Conservation (phyloP, 352 stramenopile species). For the Aphanomyces stellatus region DNA sequence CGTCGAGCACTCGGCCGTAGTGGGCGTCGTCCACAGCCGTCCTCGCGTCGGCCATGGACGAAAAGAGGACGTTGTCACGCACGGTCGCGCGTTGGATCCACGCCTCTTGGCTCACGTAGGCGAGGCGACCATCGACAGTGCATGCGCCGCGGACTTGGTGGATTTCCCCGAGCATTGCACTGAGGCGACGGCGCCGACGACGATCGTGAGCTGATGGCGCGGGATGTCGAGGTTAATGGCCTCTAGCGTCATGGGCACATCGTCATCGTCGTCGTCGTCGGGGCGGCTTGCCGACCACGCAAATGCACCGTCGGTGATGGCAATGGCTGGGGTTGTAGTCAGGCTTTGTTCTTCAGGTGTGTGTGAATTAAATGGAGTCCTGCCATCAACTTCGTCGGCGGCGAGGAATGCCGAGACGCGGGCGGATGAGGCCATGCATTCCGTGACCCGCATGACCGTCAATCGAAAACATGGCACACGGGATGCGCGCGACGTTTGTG, state of each 20-base stretch:
- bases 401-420: slow-evolving; percentile 28
- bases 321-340: no score
- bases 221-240: slow-evolving; percentile 42
- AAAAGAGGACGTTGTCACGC: slow-evolving; percentile 41
- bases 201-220: slow-evolving; percentile 50
- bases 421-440: slow-evolving; percentile 29
- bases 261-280: no score
- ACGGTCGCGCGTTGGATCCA: slow-evolving; percentile 47
- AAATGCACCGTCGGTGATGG: neutral
- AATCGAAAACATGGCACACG: slow-evolving; percentile 45
- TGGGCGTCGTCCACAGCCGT: slow-evolving; percentile 28
- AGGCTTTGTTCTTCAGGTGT: no score
- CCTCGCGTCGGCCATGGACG: neutral
- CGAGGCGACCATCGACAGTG: slow-evolving; percentile 22
- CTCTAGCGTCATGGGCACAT: no score
- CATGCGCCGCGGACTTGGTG: slow-evolving; percentile 13
- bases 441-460: slow-evolving; percentile 33
- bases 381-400: neutral
- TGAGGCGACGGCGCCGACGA: slow-evolving; percentile 53
- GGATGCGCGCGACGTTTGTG: slow-evolving; percentile 38
- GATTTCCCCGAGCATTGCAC: slow-evolving; percentile 41
- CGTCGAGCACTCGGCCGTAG: slow-evolving; percentile 57
- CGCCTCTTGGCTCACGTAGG: slow-evolving; percentile 43
- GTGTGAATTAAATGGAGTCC: neutral
- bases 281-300: no score